Evolutionary conservation across 208 protist genomes (phyloP), one percentile per base, ranked within the genome.

Genomic region (Trichomonas tenax): DNA sequence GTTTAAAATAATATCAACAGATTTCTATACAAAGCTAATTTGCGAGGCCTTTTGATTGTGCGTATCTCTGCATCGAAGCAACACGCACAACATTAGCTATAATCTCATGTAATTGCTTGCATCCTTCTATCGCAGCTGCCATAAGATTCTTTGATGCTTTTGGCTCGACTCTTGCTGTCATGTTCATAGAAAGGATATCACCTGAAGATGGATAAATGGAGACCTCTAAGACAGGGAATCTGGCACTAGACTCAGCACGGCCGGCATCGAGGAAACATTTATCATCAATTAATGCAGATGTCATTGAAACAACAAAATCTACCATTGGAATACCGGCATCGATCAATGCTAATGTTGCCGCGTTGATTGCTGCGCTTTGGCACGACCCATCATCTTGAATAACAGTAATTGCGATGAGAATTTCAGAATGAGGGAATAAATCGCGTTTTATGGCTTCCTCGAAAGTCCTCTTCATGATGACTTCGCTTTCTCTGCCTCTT

Each of bases 291-390:
- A 96, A 97, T n/a, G 97, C 97, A 3, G 97, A 97, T 0, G 97
- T 96, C 95, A 97, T 98, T 23, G 97, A 97, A 48, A 96, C 96
- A 14, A 98, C 96, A 97, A 98, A 98, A 96, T 98, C 98, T 31
- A 97, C 96, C 97, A 99, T 98, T 10, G 98, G 97, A 21, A 99
- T 97, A 84, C 98, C 98, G 14, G 98, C 98, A 96, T 99, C 98
- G 0, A 99, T 97, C 23, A 99, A 63, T 0, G 98, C 98, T 38
- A 99, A 97, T 45, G 98, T 98, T 0, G 97, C 96, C 0, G 98
- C 98, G 82, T 98, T 99, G 45, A 99, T 98, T 34, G 96, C 89
- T 14, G 97, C 98, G 36, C 96, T 82, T 40, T 96, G 96, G 45
- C 97, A 88, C 41, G 96, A 98, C n/a, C 98, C 98, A 88, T 99